Evolutionary conservation across 805 yeast genomes (phyloP), one percentile per base, ranked within the genome.

Genomic region (Candida schatavii): DNA sequence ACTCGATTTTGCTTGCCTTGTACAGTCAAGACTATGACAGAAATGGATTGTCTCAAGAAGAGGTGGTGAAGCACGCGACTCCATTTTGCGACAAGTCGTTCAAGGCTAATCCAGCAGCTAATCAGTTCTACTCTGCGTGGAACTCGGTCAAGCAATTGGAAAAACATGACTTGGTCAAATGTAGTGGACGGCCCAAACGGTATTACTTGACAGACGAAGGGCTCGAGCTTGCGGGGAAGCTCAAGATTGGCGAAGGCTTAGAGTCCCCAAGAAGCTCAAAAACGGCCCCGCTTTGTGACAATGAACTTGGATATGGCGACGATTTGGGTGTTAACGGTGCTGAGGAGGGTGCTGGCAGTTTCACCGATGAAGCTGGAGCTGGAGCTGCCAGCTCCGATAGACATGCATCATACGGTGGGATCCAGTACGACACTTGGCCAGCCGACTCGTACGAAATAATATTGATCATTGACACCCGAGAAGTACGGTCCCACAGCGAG

Each of bases 391-490:
- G 28, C 13, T 18, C 15, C 46, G 3, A 41, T 26, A 3, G 52
- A n/a, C n/a, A 57, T 25, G 48, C 54, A 28, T 43, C 48, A 0
- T 56, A 49, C 19, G 47, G 47, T 33, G 61, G 55, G 13, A 54
- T 52, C 13, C 49, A 59, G 3, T 77, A 76, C 49, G 69, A 67
- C 17, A 56, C 68, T 1, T 93, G 98, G 98, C 59, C 67, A 4
- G 63, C 74, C 0, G 81, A 76, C 0, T 66, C 75, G 2, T 90
- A 68, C 56, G 81, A 77, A 2, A 63, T 91, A 2, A 62, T 73
- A 17, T 70, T 90, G 20, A 49, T 87, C 2, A 61, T 91, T 3
- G 99, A 91, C 58, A 87, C 80, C 51, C 73, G 98, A 48, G 99
- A 91, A 60, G 72, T 90, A 3, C 72, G 86, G 49, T 80, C 91